Percentiles rank a stretch among this genome's conserved stretches.
Evolutionary conservation across 129 eudicot species (phyloP).

Genomic region (Lactuca saligna): DNA sequence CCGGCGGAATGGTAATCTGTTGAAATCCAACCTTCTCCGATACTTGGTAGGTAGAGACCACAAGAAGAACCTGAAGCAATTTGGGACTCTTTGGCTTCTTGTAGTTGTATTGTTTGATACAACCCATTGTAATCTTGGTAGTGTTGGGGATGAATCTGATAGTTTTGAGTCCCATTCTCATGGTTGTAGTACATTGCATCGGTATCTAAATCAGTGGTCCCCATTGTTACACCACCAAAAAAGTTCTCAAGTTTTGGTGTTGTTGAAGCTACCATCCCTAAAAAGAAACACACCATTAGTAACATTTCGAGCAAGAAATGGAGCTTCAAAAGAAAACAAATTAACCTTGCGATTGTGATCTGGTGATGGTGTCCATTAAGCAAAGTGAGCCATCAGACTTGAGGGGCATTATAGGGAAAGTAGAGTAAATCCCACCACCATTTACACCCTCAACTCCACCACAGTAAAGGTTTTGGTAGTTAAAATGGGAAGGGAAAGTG

Average conservation of each 20-base stretch:
- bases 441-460: conserved; percentile 46
- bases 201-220: conserved; percentile 57
- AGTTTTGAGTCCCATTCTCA: conserved; percentile 22
- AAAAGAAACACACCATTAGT: conserved; percentile 23
- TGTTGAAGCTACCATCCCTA: conserved; percentile 54
- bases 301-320: conserved; percentile 21
- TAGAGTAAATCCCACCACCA: conserved; percentile 46
- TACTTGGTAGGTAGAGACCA: conserved; percentile 38
- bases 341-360: conserved; percentile 50
- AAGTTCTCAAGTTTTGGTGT: conserved; percentile 89
- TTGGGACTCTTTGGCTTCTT: conserved; percentile 27
- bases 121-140: conserved; percentile 50
- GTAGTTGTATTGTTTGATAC: conserved; percentile 39
- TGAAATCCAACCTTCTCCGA: conserved; percentile 55
- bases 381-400: conserved; percentile 80
- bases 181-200: conserved; percentile 57
- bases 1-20: conserved; percentile 37
- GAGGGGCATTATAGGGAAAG: conserved; percentile 66
- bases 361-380: conserved; percentile 61
- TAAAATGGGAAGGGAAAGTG: conserved; percentile 40
- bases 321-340: background rate
- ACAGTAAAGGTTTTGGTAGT: conserved; percentile 51
- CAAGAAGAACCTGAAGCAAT: conserved; percentile 16
- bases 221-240: conserved; percentile 79
- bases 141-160: conserved; percentile 47